Base-by-base conservation (phyloP, 2,329 filamentous ascomycete species). In the Fusarium sp. region DNA sequence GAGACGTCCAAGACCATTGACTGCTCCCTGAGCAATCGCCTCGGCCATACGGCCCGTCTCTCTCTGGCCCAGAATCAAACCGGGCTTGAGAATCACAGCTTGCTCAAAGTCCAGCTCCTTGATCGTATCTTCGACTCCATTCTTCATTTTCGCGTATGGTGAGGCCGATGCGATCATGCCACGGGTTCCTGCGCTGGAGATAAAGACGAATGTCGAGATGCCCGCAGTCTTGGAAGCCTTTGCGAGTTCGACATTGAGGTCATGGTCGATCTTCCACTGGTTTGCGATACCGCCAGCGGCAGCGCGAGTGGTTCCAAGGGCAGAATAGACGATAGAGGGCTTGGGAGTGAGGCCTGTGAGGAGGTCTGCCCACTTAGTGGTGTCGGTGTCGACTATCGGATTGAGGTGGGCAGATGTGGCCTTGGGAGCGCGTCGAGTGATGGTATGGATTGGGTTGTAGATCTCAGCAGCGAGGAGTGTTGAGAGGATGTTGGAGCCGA, bases 181-280 rank as follows among this genome's bases (percentile, higher is more conserved):
- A 20, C 82, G 78, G 2, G 81, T 85, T 56, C 85, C 85, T 1
- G 73, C 80, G 21, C 85, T 83, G 1, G 91, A 94, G 56, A 97
- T 85, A 67, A 96, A 89, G 21, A 97, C 89, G 74, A 91, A 96
- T 3, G 90, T 90, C 68, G 88, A 88, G 12, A 88, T 86, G 34
- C 93, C 93, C 1, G 89, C 87, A 6, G 85, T 85, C 75, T 90
- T 92, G 42, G 94, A 93, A 0, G 91, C 89, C 62, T 86, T 85
- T 5, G 92, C 94, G 23, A 97, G 83, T 67, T 90, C 89, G 47
- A 96, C 78, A 78, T 97, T 97, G 43, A 97, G 83, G 74, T 96
- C 93, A 75, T 94, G 88, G 80, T 97, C 95, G 67, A 97, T 92
- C 75, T 92, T 91, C 81, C 93, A 91, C 80, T 97, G 95, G 64